Base-by-base conservation (phyloP, 1,284 basidiomycete genomes). In the Leccinum pallidistipes region DNA sequence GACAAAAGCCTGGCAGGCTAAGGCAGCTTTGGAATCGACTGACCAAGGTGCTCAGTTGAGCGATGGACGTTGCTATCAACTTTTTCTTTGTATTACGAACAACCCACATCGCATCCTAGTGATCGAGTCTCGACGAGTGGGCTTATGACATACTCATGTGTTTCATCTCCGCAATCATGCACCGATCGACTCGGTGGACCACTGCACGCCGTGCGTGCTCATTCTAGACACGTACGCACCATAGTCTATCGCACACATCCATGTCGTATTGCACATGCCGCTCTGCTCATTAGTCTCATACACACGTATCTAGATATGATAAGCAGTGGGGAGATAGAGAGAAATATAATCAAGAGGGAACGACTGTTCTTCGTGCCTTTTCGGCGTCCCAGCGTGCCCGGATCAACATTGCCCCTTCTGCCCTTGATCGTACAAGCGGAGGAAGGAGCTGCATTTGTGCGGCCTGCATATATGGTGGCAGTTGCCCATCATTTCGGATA, bases 351-450 rank as follows among this genome's bases (percentile, higher is more conserved):
- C 60, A 65, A 43, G 61, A 52, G 40, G 62, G 6, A 31, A 58
- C 57, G 0, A 10, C 52, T 43, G 62, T 56, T 64, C 72, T 73
- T 63, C 70, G 66, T 64, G 72, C 75, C 64, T 81, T 82, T 70
- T 91, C 90, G 43, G 82, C 79, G 18, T 86, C 84, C 90, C 90
- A 92, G 51, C 87, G 83, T 49, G 86, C 81, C 61, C 82, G 83
- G 79, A 92, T 86, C 50, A 88, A 76, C 60, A 82, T 78, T 55
- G 84, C 78, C n/a, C 89, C 90, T 67, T 90, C 86, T 54, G 81
- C 75, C 71, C 83, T 83, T 54, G 88, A 84, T 34, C 83, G 83
- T 49, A 90, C 74, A 38, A 82, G 73, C 43, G 81, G 73, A 14
- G 82, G 72, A 18, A 83, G 72, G 27, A 87, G 70, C 64, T 86